A percentile compares a stretch with the other conserved stretches of the same genome.
Conservation (phyloP, 2,329 filamentous ascomycete genomes). For the Aspergillus proliferans region DNA sequence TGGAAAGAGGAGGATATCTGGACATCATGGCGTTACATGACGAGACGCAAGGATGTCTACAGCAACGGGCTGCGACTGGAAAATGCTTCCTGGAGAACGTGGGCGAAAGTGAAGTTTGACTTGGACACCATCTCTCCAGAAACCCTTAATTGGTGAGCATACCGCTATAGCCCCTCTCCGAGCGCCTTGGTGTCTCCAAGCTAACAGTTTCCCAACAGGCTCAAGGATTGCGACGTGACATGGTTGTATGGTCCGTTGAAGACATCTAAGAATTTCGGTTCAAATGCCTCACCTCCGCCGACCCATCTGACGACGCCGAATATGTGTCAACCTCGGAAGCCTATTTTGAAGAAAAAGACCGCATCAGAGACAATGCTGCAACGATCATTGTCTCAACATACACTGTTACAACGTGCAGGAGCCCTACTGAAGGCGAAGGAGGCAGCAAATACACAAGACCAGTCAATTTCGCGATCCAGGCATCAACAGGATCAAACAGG, state of each 20-base stretch:
- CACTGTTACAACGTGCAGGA: constrained; percentile 80
- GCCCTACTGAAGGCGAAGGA: constrained; percentile 80
- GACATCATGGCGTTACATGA: constrained; percentile 93
- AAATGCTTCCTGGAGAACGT: constrained; percentile 95
- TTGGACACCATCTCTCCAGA: constrained; percentile 85
- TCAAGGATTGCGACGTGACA: constrained; percentile 95
- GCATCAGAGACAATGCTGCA: constrained; percentile 95
- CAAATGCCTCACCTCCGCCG: constrained; percentile 44
- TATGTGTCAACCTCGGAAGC: constrained; percentile 72
- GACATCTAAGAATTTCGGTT: constrained; percentile 53
- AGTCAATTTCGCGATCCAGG: constrained; percentile 8
- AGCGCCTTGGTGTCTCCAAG: neutral
- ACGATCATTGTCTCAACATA: constrained; percentile 78
- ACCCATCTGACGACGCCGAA: constrained; percentile 55
- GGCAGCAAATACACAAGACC: constrained; percentile 50
- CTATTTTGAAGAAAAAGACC: constrained; percentile 92
- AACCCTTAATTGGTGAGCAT: constrained; percentile 77
- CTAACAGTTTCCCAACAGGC: constrained; percentile 50
- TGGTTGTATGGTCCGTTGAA: constrained; percentile 95
- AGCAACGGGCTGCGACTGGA: constrained; percentile 77
- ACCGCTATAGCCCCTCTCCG: constrained; percentile 11
- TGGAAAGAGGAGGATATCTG: constrained; percentile 96
- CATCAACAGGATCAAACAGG: neutral
- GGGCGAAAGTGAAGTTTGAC: constrained; percentile 87
- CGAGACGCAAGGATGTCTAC: constrained; percentile 70